These are phyloP conservation scores for Saturnispora serradocipensis DNA, from an alignment of 805 yeast genomes.

Conservation along the genomic window DNA sequence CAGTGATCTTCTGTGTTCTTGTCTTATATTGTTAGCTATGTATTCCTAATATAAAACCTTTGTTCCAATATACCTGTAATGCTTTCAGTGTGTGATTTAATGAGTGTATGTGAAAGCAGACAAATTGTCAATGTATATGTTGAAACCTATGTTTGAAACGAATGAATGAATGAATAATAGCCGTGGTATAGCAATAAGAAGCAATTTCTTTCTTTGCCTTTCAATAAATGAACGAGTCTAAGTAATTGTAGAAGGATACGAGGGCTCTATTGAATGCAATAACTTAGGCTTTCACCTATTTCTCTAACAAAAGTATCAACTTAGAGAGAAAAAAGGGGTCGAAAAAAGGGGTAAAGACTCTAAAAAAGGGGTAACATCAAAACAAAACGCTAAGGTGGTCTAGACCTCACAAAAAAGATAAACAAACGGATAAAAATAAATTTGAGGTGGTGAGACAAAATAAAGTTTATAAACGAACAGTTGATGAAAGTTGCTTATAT, in stretches of 20 bases:
- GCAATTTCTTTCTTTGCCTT: neutral
- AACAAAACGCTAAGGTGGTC: neutral
- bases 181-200: neutral
- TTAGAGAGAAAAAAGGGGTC: constrained; percentile 1
- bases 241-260: neutral
- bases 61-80: neutral
- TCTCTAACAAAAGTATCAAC: neutral
- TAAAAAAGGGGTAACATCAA: neutral
- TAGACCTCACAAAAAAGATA: neutral
- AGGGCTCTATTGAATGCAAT: neutral
- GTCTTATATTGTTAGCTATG: neutral
- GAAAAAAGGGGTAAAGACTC: constrained; percentile 4
- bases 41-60: too few species aligned
- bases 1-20: neutral
- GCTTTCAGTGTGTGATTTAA: neutral
- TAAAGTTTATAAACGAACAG: neutral
- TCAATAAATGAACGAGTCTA: neutral
- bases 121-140: neutral
- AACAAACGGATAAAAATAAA: neutral
- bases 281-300: neutral
- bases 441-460: neutral
- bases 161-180: neutral
- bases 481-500: too few species aligned
- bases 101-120: neutral
- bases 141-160: neutral